Base-by-base conservation (phyloP, 176 grass and related monocot species). In the Oryza officinalis region DNA sequence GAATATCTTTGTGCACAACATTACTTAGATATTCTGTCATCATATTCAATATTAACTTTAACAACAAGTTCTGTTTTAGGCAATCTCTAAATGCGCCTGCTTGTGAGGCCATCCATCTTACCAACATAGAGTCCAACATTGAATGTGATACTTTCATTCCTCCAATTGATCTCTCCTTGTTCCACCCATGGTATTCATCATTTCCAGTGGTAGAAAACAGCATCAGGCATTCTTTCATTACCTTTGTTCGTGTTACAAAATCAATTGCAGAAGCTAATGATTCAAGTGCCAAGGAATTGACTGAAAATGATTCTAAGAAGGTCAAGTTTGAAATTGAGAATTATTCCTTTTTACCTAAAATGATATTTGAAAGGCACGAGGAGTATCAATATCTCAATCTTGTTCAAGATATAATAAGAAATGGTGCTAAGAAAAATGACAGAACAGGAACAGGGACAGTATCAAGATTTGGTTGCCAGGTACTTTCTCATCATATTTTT, bases 401-500 rank as follows among this genome's bases (percentile, higher is more conserved):
- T 86, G 87, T 97, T 28, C 64, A 93, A 84, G 91, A 93, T 88
- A 92, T 97, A 83, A 76, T 97, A 84, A 84, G 72, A 26, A 88
- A 80, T 88, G 94, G 94, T 61, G 79, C 89, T 35, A 77, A 66
- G 27, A 97, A 90, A 88, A 94, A 88, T 88, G 94, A 97, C 25
- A 90, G 94, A 63, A 94, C 94, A 79, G 94, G 91, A 75, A 97
- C 91, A 23, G 94, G 94, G 75, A 97, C 94, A 63, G 73, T 94
- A 65, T 97, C 94, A 49, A 94, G 92, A 86, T 97, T 97, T 75
- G 94, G 94, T 43, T 97, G 87, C 33, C 94, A 97, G 91, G 94
- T 97, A 94, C 18, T 79, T 71, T 81, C 33, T 60, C 61, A 46
- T 49, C 63, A 17, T 50, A 54, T 50, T 67, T 33, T 27, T 91